phyloP scores from a whole-genome alignment of 805 yeast species.

The Wickerhamiella sergipiensis region DNA sequence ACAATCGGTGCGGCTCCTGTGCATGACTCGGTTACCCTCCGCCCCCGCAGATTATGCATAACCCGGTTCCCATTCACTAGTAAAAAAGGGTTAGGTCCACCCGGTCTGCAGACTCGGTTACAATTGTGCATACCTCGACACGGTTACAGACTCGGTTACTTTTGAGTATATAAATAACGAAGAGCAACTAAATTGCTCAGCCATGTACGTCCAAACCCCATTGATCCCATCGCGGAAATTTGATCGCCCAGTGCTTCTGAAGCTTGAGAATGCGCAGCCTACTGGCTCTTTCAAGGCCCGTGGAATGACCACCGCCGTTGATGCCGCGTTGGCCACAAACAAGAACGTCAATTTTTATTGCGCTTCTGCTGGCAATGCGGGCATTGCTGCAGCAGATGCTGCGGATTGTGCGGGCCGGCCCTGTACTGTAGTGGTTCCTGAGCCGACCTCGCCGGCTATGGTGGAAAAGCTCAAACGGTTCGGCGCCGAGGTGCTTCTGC shows the following conservation, averaged over 20 bases:
- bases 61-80: not conserved
- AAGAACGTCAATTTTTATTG: slow-evolving; percentile 38
- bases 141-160: not conserved
- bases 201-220: slow-evolving; percentile 38
- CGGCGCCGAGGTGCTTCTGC: slow-evolving; percentile 37
- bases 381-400: slow-evolving; percentile 91
- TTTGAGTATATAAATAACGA: not conserved
- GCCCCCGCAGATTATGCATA: not conserved
- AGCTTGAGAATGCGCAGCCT: slow-evolving; percentile 79
- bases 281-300: slow-evolving; percentile 83
- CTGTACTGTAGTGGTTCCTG: slow-evolving; percentile 53
- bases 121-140: not conserved
- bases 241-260: slow-evolving; percentile 60
- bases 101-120: not conserved
- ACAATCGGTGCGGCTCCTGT: not conserved
- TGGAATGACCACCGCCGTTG: slow-evolving; percentile 12
- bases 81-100: not conserved
- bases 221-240: slow-evolving; percentile 55
- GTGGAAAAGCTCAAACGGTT: slow-evolving; percentile 30
- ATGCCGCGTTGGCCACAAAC: slow-evolving; percentile 33
- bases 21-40: not conserved
- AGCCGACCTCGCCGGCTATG: slow-evolving; percentile 33
- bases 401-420: slow-evolving; percentile 47
- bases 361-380: slow-evolving; percentile 86
- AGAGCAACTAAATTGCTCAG: not conserved